Base-by-base conservation (phyloP, 768 basidiomycete species). In the Cyclocybe aegerita region DNA sequence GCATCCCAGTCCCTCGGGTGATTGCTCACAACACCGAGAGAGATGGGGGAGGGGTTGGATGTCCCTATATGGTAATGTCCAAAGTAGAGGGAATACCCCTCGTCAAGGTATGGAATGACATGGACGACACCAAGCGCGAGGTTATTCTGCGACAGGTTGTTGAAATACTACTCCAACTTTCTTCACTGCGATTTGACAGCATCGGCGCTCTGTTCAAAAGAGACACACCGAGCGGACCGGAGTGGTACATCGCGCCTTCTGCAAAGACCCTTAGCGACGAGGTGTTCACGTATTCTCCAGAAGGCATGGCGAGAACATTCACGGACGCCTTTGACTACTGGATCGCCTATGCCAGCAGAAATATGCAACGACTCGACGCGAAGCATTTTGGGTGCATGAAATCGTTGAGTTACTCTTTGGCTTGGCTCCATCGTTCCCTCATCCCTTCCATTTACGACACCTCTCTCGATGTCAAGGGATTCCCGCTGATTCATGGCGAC, bases 401-500 rank as follows among this genome's bases (percentile, higher is more conserved):
- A 23, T 9, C 12, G 8, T 46, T 11, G 14, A 17, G 12, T 9
- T 46, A 52, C 30, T n/a, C 15, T 29, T 37, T 32, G 9, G 33
- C 16, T 10, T 46, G 50, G 50, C 41, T 52, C 17, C 38, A 46
- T 11, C 50, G 44, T 17, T 46, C 50, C 7, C 45, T 47, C 45
- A 41, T 52, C 15, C 50, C 50, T 39, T n/a, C 44, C 8, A 16
- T 52, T 32, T 58, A 40, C 35, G 54, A 60, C 46, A 48, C 57
- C 32, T 38, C 48, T 36, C 16, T 52, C 45, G 57, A 56, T 37
- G 12, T n/a, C 16, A 11, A 41, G 36, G 59, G 58, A 6, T 56
- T 31, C 41, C 59, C 51, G 2, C 53, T 60, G 12, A 46, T 35
- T 47, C 59, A 51, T 32, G 59, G 57, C 34, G 57, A 60, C 40